Percentiles rank a stretch among this genome's conserved stretches.
These are phyloP conservation scores for Carex parvula DNA, from an alignment of 176 grass and related monocot genomes.

Conservation along the genomic window DNA sequence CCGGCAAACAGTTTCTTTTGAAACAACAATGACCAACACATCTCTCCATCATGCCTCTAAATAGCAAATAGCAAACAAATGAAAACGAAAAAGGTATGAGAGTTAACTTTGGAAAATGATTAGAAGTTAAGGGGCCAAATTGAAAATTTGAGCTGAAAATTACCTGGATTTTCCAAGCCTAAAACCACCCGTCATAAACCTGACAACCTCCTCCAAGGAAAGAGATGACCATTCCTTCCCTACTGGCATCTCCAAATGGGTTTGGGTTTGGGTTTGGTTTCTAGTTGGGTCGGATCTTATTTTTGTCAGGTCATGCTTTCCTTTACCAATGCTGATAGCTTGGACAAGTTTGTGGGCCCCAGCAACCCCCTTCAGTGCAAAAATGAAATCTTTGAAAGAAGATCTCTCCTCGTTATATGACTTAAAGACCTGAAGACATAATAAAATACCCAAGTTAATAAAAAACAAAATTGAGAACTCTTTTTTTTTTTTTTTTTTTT, in stretches of 20 bases:
- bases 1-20: not conserved
- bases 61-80: not conserved
- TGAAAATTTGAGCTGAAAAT: not conserved
- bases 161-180: conserved; percentile 82
- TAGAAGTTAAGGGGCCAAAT: not conserved
- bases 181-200: conserved; percentile 91
- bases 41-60: not conserved
- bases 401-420: conserved; percentile 62
- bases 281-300: conserved; percentile 72
- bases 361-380: conserved; percentile 52
- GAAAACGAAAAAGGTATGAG: not conserved
- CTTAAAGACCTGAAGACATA: conserved; percentile 55
- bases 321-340: conserved; percentile 80
- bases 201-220: conserved; percentile 65
- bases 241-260: conserved; percentile 60
- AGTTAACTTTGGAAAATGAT: not conserved
- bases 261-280: conserved; percentile 37
- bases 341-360: conserved; percentile 56
- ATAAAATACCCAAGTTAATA: conserved; percentile 16
- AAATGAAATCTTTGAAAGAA: conserved; percentile 83
- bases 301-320: conserved; percentile 83
- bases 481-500: not conserved
- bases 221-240: conserved; percentile 90
- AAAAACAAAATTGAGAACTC: not conserved
- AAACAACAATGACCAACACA: not conserved